phyloP scores from a whole-genome alignment of 495 filamentous ascomycete genomes.

The Lentithecium fluviatile region DNA sequence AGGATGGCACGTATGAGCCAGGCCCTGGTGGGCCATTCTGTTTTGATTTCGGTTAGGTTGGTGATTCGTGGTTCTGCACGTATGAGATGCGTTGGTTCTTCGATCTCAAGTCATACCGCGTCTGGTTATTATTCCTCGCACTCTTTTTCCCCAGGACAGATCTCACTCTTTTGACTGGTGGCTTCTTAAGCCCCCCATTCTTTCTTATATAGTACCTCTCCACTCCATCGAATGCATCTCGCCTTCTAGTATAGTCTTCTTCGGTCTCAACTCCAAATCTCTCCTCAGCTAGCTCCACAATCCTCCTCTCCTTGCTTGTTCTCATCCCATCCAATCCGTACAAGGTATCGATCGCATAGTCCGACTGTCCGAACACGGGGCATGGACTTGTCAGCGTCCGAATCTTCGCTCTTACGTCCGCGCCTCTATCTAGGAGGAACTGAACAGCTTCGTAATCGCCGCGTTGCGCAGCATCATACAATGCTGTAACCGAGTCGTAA shows the following conservation, averaged over 20 bases:
- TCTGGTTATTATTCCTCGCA: not conserved
- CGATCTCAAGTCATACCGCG: not conserved
- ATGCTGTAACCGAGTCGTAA: not conserved
- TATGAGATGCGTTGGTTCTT: no score
- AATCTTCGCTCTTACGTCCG: not conserved
- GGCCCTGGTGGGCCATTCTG: conserved; percentile 3
- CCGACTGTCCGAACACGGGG: not conserved
- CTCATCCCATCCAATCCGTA: conserved; percentile 12
- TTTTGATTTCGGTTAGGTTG: conserved; percentile 1
- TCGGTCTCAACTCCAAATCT: conserved; percentile 3
- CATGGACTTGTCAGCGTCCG: not conserved
- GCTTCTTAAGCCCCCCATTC: not conserved
- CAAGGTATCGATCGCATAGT: not conserved
- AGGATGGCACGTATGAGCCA: not conserved
- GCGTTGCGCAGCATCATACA: conserved; percentile 9
- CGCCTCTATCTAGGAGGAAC: conserved; percentile 1
- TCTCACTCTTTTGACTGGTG: not conserved
- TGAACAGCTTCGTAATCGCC: conserved; percentile 9
- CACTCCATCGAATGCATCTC: conserved; percentile 5
- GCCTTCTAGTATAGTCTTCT: conserved; percentile 1
- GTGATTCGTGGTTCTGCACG: no score
- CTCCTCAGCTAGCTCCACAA: conserved; percentile 7
- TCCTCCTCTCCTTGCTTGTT: not conserved
- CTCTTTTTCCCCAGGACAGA: not conserved
- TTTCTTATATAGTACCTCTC: not conserved